Base-by-base conservation (phyloP, 768 basidiomycete species). In the Hericium rajendrae region DNA sequence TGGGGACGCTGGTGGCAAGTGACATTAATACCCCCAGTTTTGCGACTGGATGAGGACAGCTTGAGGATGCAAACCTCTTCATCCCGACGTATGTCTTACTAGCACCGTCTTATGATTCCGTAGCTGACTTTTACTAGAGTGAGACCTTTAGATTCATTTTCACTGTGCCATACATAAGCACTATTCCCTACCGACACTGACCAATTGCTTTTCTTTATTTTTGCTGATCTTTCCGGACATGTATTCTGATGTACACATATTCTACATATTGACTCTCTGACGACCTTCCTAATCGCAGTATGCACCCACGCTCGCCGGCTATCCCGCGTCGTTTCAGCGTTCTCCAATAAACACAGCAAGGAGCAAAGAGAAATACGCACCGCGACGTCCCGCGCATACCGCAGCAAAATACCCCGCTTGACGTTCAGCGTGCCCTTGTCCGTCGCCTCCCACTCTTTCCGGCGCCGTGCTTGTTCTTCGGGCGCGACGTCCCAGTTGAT, bases 361-460 rank as follows among this genome's bases (percentile, higher is more conserved):
- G 26, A 51, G 52, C 20, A 53, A 37, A n/a, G 51, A 62, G 10
- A 48, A 55, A n/a, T 24, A 75, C 89, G 78, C 66, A 91, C 91
- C 55, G 86, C 86, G 53, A 92, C 91, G 68, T 92, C 90, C 62
- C 90, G 74, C 12, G 90, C 90, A 69, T 93, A 94, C 67, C 88
- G 78, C 66, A 81, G 77, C 59, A 94, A 72, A 26, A 93, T 74
- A 15, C 91, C 91, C 41, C 91, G 75, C 68, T 74, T 85, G 50
- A 85, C 85, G 62, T 79, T 88, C 56, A 88, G 71, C 60, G 81
- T 72, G 39, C 75, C 71, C 68, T 84, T 84, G 38, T 81, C 81
- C 1, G 82, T 83, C 32, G 72, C 74, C n/a, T 84, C 79, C 91
- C 90, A 93, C 66, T 80, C 79, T 59, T 74, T 73, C 65, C 70